A percentile compares a stretch with the other conserved stretches of the same genome.
phyloP scores from a whole-genome alignment of 2,329 filamentous ascomycete genomes.

The Myotisia sp. region DNA sequence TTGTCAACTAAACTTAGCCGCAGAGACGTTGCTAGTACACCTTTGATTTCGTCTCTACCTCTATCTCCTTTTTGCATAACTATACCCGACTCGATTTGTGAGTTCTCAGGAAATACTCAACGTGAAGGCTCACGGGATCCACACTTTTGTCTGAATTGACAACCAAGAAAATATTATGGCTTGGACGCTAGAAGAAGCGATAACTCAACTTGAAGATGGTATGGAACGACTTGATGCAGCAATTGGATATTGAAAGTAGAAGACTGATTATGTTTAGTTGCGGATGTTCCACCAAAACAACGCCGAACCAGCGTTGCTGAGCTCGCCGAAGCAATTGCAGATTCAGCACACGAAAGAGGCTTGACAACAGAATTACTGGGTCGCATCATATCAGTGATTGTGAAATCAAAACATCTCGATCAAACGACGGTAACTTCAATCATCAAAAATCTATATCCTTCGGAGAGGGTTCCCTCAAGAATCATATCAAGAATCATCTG shows the following conservation, averaged over 20 bases:
- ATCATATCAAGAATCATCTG: slow-evolving; percentile 53
- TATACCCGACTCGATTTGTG: no score
- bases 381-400: slow-evolving; percentile 52
- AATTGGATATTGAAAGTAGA: neutral
- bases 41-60: no score
- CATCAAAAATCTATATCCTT: slow-evolving; percentile 62
- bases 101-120: no score
- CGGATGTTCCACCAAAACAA: slow-evolving; percentile 46
- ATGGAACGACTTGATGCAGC: neutral
- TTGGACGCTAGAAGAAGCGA: slow-evolving; percentile 11
- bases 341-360: slow-evolving; percentile 53
- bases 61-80: no score
- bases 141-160: no score
- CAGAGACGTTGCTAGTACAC: no score
- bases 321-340: slow-evolving; percentile 48
- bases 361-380: slow-evolving; percentile 47
- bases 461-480: slow-evolving; percentile 45
- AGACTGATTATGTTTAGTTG: slow-evolving; percentile 17
- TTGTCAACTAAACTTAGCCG: no score
- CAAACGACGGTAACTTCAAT: slow-evolving; percentile 58
- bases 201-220: slow-evolving; percentile 13
- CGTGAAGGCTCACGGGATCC: no score
- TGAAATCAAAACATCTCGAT: slow-evolving; percentile 54
- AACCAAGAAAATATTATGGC: no score
- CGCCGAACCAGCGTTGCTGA: slow-evolving; percentile 49